Evolutionary conservation across 129 eudicot species (phyloP).

Genomic region (Arctium minus): DNA sequence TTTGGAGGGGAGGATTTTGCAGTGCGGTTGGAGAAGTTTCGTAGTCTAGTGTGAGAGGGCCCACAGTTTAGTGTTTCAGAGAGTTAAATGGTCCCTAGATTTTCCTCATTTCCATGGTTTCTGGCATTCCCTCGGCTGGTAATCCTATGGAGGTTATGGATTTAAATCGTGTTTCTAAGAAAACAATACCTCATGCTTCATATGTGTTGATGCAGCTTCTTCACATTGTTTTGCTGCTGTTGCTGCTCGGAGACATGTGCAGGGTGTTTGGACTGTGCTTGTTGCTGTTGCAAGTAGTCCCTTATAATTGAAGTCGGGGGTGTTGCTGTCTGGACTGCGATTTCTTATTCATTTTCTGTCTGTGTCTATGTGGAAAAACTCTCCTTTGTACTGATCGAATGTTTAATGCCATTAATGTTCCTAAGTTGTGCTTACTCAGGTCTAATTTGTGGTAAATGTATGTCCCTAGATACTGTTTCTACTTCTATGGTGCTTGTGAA

Average conservation of each 20-base stretch:
- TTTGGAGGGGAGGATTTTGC: no score
- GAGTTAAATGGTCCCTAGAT: not conserved
- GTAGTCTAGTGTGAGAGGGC: no score
- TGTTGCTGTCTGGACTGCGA: not conserved
- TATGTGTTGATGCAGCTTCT: conserved; percentile 39
- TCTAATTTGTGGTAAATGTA: not conserved
- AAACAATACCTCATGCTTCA: not conserved
- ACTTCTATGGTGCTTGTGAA: conserved; percentile 1
- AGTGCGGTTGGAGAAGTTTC: no score
- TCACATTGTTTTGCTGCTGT: conserved; percentile 56
- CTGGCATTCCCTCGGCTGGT: not conserved
- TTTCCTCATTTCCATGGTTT: not conserved
- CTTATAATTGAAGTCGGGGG: not conserved
- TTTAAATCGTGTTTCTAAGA: not conserved
- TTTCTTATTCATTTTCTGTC: not conserved
- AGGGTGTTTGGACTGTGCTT: conserved; percentile 40
- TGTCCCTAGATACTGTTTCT: not conserved
- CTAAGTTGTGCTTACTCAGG: not conserved
- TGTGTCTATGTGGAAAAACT: not conserved
- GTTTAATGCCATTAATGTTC: not conserved
- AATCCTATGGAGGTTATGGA: not conserved
- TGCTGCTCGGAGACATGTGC: conserved; percentile 46
- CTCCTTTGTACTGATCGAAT: not conserved
- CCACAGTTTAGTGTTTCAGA: no score
- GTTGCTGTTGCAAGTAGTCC: conserved; percentile 33